A percentile compares a stretch with the other conserved stretches of the same genome.
Conservation (phyloP, 805 yeast species). For the Cyberlindnera saturnus region DNA sequence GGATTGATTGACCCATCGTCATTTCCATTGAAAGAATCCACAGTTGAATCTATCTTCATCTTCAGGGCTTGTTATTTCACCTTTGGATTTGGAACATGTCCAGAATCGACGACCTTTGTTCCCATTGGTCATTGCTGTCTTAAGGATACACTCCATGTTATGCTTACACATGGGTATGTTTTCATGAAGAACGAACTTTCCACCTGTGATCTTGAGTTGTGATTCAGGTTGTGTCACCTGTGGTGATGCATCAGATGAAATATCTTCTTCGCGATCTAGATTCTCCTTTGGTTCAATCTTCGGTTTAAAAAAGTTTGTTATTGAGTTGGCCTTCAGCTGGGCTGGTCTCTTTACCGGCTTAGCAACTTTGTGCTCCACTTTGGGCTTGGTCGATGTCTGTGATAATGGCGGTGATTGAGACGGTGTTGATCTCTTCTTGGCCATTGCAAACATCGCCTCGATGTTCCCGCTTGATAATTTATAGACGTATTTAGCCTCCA, state of each 20-base stretch:
- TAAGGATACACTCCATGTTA: conserved; percentile 37
- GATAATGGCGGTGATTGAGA: not conserved
- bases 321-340: no score
- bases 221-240: not conserved
- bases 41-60: conserved; percentile 34
- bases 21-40: conserved; percentile 50
- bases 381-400: not conserved
- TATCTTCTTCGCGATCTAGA: no score
- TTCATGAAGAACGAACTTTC: conserved; percentile 16
- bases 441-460: conserved; percentile 29
- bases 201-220: conserved; percentile 9
- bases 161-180: conserved; percentile 43
- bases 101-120: conserved; percentile 49
- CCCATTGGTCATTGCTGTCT: conserved; percentile 36
- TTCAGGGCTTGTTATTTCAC: conserved; percentile 11
- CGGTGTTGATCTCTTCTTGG: conserved; percentile 8
- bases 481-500: conserved; percentile 50
- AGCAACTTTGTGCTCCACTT: no score
- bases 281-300: no score
- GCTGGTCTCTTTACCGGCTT: no score
- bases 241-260: no score
- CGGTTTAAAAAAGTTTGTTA: no score
- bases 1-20: not conserved
- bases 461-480: conserved; percentile 32
- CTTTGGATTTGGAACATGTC: conserved; percentile 40